Conservation (phyloP, 2,329 filamentous ascomycete species). For the Scolecobasidium constrictum region DNA sequence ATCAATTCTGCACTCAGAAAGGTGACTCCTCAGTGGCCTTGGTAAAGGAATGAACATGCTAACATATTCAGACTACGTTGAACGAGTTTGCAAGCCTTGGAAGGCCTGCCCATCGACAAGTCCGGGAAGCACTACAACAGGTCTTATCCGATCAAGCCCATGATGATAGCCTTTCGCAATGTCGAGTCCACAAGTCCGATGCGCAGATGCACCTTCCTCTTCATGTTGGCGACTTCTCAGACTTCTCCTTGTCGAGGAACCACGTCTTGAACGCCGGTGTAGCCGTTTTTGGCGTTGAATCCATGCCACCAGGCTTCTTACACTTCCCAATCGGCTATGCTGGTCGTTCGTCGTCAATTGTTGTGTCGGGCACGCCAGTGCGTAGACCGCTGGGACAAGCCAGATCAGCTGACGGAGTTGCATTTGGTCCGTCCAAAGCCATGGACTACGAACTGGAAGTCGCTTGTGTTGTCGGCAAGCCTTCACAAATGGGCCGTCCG, state of each 20-base stretch:
- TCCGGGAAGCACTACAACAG: constrained; percentile 31
- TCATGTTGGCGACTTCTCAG: constrained; percentile 44
- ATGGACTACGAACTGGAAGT: constrained; percentile 42
- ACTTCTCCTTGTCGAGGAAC: constrained; percentile 45
- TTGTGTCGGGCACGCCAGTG: constrained; percentile 37
- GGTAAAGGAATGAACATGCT: too few relatives aligned
- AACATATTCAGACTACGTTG: constrained; percentile 16
- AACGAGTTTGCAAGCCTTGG: constrained; percentile 41
- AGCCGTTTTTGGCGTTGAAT: constrained; percentile 25
- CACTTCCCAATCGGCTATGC: constrained; percentile 43
- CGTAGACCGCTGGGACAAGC: constrained; percentile 37
- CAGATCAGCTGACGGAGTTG: constrained; percentile 24
- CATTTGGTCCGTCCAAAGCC: constrained; percentile 29
- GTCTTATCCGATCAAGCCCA: constrained; percentile 37
- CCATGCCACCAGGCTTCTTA: constrained; percentile 35
- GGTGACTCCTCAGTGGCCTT: too few relatives aligned
- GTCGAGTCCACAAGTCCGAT: not conserved
- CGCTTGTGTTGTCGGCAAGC: constrained; percentile 32
- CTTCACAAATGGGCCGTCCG: constrained; percentile 25
- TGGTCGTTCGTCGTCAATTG: constrained; percentile 43
- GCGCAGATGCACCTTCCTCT: constrained; percentile 42
- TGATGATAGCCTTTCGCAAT: constrained; percentile 46
- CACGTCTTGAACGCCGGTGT: constrained; percentile 41
- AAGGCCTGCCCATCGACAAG: constrained; percentile 24
- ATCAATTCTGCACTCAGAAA: constrained; percentile 20